Percentiles rank a stretch among this genome's conserved stretches.
Evolutionary conservation across 2,329 filamentous ascomycete genomes (phyloP).

Genomic region (Penicillium sclerotigenum): DNA sequence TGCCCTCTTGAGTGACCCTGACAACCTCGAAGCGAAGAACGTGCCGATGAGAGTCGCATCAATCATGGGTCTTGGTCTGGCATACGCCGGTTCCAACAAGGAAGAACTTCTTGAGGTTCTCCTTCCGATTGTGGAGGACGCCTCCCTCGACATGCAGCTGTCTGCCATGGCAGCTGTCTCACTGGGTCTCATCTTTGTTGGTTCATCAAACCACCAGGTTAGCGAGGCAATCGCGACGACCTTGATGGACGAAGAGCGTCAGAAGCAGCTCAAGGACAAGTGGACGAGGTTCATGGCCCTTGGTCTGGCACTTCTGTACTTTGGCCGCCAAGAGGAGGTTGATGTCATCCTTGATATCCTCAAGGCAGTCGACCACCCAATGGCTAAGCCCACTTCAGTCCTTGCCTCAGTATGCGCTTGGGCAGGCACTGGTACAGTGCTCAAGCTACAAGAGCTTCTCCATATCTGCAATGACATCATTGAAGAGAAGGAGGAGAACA

Average conservation of each 20-base stretch:
- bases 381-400: slow-evolving; percentile 92
- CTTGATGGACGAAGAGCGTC: slow-evolving; percentile 87
- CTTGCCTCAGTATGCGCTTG: slow-evolving; percentile 95
- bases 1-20: slow-evolving; percentile 75
- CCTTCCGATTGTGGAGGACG: slow-evolving; percentile 81
- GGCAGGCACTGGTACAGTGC: slow-evolving; percentile 93
- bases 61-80: slow-evolving; percentile 93
- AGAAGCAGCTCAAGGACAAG: slow-evolving; percentile 90
- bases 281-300: slow-evolving; percentile 97
- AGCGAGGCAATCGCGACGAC: slow-evolving; percentile 90
- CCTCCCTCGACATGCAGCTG: slow-evolving; percentile 84
- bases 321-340: slow-evolving; percentile 96
- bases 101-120: slow-evolving; percentile 82
- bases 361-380: slow-evolving; percentile 94
- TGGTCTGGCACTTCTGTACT: slow-evolving; percentile 88
- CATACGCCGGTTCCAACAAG: slow-evolving; percentile 92
- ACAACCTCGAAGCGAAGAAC: slow-evolving; percentile 76
- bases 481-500: slow-evolving; percentile 90
- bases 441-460: slow-evolving; percentile 95
- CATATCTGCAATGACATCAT: slow-evolving; percentile 98
- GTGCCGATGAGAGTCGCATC: slow-evolving; percentile 74
- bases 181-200: slow-evolving; percentile 86
- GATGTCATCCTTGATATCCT: slow-evolving; percentile 95
- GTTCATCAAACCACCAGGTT: slow-evolving; percentile 85
- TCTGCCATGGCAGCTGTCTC: slow-evolving; percentile 94